phyloP scores from a whole-genome alignment of 805 yeast genomes.

The Yarrowia sp. region DNA sequence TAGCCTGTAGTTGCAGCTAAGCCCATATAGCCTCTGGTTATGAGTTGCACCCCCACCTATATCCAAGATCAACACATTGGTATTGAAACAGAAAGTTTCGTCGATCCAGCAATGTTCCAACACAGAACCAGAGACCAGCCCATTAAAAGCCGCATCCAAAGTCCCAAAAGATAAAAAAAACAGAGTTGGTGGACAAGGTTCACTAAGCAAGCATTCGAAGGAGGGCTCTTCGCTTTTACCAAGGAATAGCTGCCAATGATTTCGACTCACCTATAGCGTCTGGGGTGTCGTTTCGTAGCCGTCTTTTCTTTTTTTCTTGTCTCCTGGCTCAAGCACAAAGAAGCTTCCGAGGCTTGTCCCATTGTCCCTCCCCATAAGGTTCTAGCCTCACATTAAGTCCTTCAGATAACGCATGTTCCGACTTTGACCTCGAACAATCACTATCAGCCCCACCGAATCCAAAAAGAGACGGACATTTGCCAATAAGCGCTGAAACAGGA shows the following conservation, averaged over 20 bases:
- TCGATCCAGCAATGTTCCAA: conserved; percentile 22
- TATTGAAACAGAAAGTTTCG: not conserved
- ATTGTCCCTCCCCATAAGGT: not conserved
- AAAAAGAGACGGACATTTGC: conserved; percentile 1
- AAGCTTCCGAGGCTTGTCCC: too few species aligned
- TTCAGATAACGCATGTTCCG: not conserved
- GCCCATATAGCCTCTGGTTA: too few species aligned
- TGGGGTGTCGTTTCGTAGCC: too few species aligned
- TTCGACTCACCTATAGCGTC: too few species aligned
- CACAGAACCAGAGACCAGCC: conserved; percentile 2
- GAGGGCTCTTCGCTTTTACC: not conserved
- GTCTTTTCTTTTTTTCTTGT: too few species aligned
- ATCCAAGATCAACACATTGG: not conserved
- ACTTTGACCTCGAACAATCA: conserved; percentile 4
- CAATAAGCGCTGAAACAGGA: conserved; percentile 15
- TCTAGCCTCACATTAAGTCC: not conserved
- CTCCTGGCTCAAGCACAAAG: too few species aligned
- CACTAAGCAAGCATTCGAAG: not conserved
- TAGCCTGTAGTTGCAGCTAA: too few species aligned
- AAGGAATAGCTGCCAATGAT: too few species aligned
- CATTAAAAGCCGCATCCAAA: conserved; percentile 3
- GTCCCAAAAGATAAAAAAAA: not conserved
- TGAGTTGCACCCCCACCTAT: not conserved
- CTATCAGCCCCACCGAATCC: conserved; percentile 9
- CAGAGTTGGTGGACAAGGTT: not conserved